Evolutionary conservation across 768 basidiomycete genomes (phyloP), one percentile per base, ranked within the genome.

Genomic region (Lactifluus echinatus): DNA sequence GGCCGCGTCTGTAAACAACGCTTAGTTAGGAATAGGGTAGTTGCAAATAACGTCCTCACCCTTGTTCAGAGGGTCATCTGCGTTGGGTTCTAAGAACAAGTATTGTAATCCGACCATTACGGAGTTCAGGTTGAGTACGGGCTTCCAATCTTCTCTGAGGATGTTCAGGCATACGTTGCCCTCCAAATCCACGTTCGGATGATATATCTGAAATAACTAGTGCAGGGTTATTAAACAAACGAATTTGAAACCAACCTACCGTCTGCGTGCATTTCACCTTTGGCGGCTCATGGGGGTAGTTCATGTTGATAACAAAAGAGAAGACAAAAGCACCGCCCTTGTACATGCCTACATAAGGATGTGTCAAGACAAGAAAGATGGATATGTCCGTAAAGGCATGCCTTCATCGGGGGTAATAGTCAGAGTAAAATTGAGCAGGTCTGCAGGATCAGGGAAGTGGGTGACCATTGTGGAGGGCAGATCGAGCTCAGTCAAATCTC

Each of bases 91-190:
- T 56, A 99, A 77, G 79, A 99, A 99, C 51, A 99, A 81, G 68
- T 97, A 99, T 71, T 99, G 96, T 55, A 99, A 72, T 34, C 96
- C 96, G 58, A 98, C 91, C 92, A 98, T 95, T 62, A 99, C 92
- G 29, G 94, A 91, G 70, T 93, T 97, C 51, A 99, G 78, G 72
- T 97, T 98, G 43, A 99, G 76, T 3, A 99, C 96, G 5, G 96
- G 96, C 68, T 99, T 99, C 96, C 96, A 99, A 74, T 99, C 96
- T 76, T 99, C 96, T 69, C 96, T 84, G 57, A 98, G 80, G 69
- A 98, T 97, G 73, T 98, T 98, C 65, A 99, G 72, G 76, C 96
- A 99, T 45, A 99, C 95, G 65, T 98, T 98, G 44, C 96, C 96
- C 69, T 97, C 93, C 36, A 96, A 80, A 71, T 99, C 96, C 51